Conservation (phyloP, 352 stramenopile genomes). For the Phytophthora nicotianae region DNA sequence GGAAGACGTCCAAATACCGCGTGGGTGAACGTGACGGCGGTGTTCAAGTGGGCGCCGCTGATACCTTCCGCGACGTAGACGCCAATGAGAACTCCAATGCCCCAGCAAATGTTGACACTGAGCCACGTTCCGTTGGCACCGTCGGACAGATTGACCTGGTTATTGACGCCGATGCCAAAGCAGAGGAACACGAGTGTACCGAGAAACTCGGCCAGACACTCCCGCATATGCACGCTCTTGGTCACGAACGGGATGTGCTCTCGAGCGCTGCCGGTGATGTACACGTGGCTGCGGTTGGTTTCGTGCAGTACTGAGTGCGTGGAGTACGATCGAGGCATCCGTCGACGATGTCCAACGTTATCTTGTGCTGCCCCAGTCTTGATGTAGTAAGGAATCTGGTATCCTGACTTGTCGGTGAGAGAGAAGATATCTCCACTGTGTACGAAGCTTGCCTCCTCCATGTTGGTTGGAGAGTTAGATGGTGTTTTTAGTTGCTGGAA, state of each 20-base stretch:
- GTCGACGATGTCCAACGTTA: constrained; percentile 11
- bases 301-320: constrained; percentile 27
- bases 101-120: constrained; percentile 56
- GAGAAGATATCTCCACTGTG: constrained; percentile 35
- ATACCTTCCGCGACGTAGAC: constrained; percentile 51
- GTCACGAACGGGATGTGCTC: constrained; percentile 37
- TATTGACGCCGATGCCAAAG: constrained; percentile 59
- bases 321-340: constrained; percentile 20
- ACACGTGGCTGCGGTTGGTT: constrained; percentile 32
- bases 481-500: neutral
- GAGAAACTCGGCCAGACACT: constrained; percentile 58
- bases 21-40: constrained; percentile 53
- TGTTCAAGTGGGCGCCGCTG: constrained; percentile 62
- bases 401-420: constrained; percentile 36
- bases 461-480: constrained; percentile 3
- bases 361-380: constrained; percentile 9
- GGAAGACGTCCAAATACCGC: constrained; percentile 44
- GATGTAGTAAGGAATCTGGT: constrained; percentile 21
- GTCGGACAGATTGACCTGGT: constrained; percentile 53
- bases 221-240: constrained; percentile 44
- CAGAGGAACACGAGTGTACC: constrained; percentile 55
- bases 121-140: constrained; percentile 57
- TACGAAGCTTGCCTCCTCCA: constrained; percentile 31
- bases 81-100: constrained; percentile 39
- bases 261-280: constrained; percentile 9